These are phyloP conservation scores for Alternaria ventricosa DNA, from an alignment of 2,329 filamentous ascomycete genomes.

Conservation along the genomic window DNA sequence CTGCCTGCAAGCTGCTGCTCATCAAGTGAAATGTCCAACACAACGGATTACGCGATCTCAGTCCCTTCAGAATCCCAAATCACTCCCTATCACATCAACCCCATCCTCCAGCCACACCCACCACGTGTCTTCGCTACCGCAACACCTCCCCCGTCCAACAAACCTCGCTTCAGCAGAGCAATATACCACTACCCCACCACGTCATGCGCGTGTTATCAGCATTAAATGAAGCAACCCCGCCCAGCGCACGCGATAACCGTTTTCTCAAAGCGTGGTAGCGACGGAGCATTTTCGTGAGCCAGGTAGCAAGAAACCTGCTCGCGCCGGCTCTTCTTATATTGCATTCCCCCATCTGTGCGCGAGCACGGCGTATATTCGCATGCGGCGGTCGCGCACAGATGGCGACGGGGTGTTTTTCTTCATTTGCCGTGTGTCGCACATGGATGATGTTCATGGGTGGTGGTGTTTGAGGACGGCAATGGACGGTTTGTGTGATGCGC, in stretches of 20 bases:
- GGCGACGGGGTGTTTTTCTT: background rate
- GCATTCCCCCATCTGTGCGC: background rate
- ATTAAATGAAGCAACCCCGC: background rate
- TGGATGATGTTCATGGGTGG: too few relatives aligned
- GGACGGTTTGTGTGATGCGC: background rate
- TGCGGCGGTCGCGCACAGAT: background rate
- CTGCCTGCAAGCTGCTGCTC: background rate
- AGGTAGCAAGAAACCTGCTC: background rate
- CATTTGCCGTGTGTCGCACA: background rate
- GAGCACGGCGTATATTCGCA: background rate
- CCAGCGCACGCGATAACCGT: background rate
- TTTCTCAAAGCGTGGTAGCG: background rate
- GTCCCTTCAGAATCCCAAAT: too few relatives aligned
- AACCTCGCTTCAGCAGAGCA: background rate
- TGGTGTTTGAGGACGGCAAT: too few relatives aligned
- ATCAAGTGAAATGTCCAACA: background rate
- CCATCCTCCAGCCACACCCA: background rate
- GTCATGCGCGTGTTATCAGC: background rate
- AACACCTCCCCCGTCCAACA: background rate
- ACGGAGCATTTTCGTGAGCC: background rate
- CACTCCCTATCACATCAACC: background rate
- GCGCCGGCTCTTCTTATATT: background rate
- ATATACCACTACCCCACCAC: background rate
- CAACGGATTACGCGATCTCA: background rate
- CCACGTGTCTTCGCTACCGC: constrained; percentile 4